Base-by-base conservation (phyloP, 139 green algal genomes). In the Micractinium sp. region DNA sequence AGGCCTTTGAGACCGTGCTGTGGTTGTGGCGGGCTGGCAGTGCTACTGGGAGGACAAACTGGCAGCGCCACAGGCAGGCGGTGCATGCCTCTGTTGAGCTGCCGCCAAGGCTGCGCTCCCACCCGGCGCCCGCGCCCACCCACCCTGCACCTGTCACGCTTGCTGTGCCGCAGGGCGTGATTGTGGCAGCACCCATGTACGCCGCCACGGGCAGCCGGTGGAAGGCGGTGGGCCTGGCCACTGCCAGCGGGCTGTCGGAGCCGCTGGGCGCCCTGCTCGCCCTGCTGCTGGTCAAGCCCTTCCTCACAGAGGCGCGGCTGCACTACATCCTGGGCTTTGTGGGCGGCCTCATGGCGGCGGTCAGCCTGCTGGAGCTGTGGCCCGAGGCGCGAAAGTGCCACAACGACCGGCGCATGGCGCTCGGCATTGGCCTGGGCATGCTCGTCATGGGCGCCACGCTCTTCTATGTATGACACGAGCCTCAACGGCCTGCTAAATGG, bases 111-210 rank as follows among this genome's bases (percentile, higher is more conserved):
- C 67, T 23, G 2, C 33, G 15, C n/a, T 2, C 75, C 22, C 35
- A 60, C 36, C 38, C 14, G 36, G n/a, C 60, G 15, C 15, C 60
- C 60, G 60, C 63, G 63, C 63, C 25, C 33, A 12, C 33, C 60
- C 60, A 31, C 60, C 60, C 2, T n/a, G n/a, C n/a, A n/a, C 47
- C 47, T 56, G 47, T 9, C 47, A 5, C 47, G 5, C 47, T 9
- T 56, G 5, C 47, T 56, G n/a, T 36, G 0, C 74, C 90, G 22
- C 92, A 98, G 93, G 97, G 97, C 1, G 91, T 98, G 69, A 96
- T 98, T 66, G 94, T 98, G 25, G 96, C 97, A 4, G 96, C 95
- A 3, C 97, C 97, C 35, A 93, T 99, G n/a, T 99, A 95, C 87
- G 96, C 96, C 0, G 96, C 97, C 16, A 98, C 97, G 0, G 86